Conservation (phyloP, 2,329 filamentous ascomycete species). For the Fusarium redolens region DNA sequence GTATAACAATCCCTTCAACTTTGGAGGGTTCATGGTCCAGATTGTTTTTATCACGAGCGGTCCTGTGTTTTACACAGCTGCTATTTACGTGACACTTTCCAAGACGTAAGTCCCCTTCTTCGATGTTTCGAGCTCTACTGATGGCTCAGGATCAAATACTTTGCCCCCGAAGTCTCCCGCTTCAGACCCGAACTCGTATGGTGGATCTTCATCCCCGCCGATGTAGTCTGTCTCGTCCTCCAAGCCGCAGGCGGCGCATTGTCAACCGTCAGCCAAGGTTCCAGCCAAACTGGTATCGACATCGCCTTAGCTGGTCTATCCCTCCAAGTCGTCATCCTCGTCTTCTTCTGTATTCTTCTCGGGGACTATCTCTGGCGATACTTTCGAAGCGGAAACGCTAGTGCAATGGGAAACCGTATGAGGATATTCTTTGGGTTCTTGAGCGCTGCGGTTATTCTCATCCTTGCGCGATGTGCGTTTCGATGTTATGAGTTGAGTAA, state of each 20-base stretch:
- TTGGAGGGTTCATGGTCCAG: slow-evolving; percentile 71
- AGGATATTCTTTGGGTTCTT: slow-evolving; percentile 64
- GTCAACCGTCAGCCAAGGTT: slow-evolving; percentile 57
- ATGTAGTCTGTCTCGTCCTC: slow-evolving; percentile 64
- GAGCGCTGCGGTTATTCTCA: slow-evolving; percentile 64
- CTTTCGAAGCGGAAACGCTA: slow-evolving; percentile 37
- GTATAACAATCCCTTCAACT: slow-evolving; percentile 66
- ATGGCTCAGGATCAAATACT: slow-evolving; percentile 51
- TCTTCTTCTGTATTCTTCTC: slow-evolving; percentile 61
- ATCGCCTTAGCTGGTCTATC: slow-evolving; percentile 62
- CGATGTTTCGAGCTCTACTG: too few species aligned
- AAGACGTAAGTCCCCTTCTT: slow-evolving; percentile 46
- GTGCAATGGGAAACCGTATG: slow-evolving; percentile 39
- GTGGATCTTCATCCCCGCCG: slow-evolving; percentile 63
- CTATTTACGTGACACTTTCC: slow-evolving; percentile 71
- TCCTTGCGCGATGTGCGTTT: slow-evolving; percentile 71
- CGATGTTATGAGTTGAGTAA: slow-evolving; percentile 73
- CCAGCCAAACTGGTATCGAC: slow-evolving; percentile 55
- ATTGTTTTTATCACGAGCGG: slow-evolving; percentile 60
- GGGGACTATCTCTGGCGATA: slow-evolving; percentile 61
- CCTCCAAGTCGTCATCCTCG: slow-evolving; percentile 68
- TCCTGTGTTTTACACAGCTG: slow-evolving; percentile 62
- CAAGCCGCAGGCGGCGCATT: slow-evolving; percentile 67
- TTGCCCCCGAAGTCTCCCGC: slow-evolving; percentile 54
- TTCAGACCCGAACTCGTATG: slow-evolving; percentile 55